Evolutionary conservation across 1,284 basidiomycete species (phyloP).

Genomic region (Peniophora sp.): DNA sequence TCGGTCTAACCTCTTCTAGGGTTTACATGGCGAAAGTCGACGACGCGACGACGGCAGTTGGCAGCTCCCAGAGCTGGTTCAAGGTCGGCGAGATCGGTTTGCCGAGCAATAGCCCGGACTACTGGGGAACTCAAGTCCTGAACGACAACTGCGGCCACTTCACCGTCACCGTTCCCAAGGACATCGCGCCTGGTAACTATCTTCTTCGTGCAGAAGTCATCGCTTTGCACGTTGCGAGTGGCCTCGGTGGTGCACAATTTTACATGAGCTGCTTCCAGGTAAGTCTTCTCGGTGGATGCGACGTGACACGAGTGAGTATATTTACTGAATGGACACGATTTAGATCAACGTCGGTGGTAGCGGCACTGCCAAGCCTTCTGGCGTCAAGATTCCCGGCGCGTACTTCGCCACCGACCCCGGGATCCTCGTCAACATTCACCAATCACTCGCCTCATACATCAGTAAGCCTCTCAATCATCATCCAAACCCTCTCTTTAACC

Average conservation of each 20-base stretch:
- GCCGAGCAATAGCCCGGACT: slow-evolving; percentile 37
- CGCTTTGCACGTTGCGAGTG: slow-evolving; percentile 39
- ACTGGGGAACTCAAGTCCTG: slow-evolving; percentile 29
- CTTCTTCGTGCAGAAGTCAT: slow-evolving; percentile 46
- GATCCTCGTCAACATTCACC: slow-evolving; percentile 32
- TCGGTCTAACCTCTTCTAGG: slow-evolving; percentile 24
- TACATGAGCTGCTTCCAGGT: slow-evolving; percentile 1
- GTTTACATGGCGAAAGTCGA: slow-evolving; percentile 27
- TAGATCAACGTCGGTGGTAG: slow-evolving; percentile 34
- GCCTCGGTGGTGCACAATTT: slow-evolving; percentile 33
- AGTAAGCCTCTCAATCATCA: slow-evolving; percentile 17
- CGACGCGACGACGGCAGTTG: slow-evolving; percentile 37
- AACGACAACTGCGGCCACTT: slow-evolving; percentile 43
- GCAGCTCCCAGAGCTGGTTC: slow-evolving; percentile 38
- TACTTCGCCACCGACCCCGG: slow-evolving; percentile 24
- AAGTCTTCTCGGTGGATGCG: too few species aligned
- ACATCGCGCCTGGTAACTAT: slow-evolving; percentile 41
- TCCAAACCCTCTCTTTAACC: neutral
- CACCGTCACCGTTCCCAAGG: slow-evolving; percentile 37
- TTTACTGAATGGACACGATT: slow-evolving; percentile 47
- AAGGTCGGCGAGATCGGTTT: slow-evolving; percentile 43
- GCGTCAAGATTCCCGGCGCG: slow-evolving; percentile 39
- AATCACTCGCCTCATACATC: slow-evolving; percentile 25
- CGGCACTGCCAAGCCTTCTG: slow-evolving; percentile 31
- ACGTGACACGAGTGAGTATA: too few species aligned